Evolutionary conservation across 2,329 filamentous ascomycete species (phyloP), one percentile per base, ranked within the genome.

Genomic region (Monosporascus sp.): DNA sequence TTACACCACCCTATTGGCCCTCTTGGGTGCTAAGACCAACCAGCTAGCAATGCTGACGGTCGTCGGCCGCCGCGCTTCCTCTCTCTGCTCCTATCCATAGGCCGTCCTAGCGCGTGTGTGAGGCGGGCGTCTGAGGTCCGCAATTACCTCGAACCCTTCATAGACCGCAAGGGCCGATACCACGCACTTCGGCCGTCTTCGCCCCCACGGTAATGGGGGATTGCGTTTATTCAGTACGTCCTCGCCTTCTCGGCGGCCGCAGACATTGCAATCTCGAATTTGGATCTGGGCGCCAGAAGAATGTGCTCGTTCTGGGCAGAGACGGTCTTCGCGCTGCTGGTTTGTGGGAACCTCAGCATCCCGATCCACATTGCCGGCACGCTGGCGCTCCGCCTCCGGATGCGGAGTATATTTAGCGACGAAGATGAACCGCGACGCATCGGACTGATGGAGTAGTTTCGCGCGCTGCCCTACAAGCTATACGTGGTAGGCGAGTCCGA

Each of bases 1-100:
- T 64, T 18, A 58, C 57, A 7, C 62, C 60, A 59, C 58, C 1
- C 50, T 64, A 27, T 49, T 64, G 7, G 51, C 57, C 0, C 41
- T 57, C n/a, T 39, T 63, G 20, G 58, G 56, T 15, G 44, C 58
- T 9, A 60, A 51, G 43, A 57, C 57, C 18, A 59, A 63, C 11
- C 61, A 63, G 49, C 48, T 63, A 2, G 58, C 58, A 17, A 58
- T 60, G 48, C 45, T 63, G 11, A 52, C 46, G n/a, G 52, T 61
- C 11, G 43, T 63, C 8, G 58, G 53, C 9, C 56, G 54, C 5
- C 54, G 61, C 8, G 58, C 35, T 20, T 62, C 11, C 53, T 64
- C n/a, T 46, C 55, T 11, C 50, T 61, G 20, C 50, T 64, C 5
- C 50, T 62, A 5, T 53, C 56, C 27, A 35, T 60, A 9, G 61